Evolutionary conservation across 768 basidiomycete species (phyloP).

Genomic region (Phaffia tasmanica): DNA sequence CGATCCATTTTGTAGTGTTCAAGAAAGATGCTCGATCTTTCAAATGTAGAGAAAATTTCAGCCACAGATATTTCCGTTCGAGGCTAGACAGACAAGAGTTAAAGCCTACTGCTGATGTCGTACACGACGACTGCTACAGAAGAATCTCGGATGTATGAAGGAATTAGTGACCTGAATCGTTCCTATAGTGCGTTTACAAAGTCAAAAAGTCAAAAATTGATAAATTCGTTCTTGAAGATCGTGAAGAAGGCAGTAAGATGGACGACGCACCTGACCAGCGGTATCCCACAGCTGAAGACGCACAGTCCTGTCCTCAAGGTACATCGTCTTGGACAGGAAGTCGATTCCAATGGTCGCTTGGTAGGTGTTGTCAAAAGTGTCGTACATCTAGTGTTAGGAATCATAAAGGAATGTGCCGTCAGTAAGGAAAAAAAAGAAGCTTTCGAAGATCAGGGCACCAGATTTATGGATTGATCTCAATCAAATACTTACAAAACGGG

Average conservation of each 20-base stretch:
- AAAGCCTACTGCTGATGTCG: conserved; percentile 83
- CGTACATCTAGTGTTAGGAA: conserved; percentile 65
- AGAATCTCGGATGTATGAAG: conserved; percentile 96
- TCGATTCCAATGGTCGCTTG: conserved; percentile 56
- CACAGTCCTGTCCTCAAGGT: conserved; percentile 95
- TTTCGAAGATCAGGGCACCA: neutral
- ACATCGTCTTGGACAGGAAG: conserved; percentile 99
- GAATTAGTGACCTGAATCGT: conserved; percentile 92
- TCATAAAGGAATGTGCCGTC: neutral
- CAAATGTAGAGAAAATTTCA: neutral
- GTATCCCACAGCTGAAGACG: conserved; percentile 98
- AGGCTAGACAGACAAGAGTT: neutral
- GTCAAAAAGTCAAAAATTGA: neutral
- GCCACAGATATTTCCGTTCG: neutral
- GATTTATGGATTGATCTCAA: neutral
- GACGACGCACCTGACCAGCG: conserved; percentile 66
- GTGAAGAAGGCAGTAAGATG: neutral
- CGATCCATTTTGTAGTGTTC: conserved; percentile 98
- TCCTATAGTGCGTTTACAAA: conserved; percentile 47
- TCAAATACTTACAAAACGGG: conserved; percentile 50
- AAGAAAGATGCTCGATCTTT: conserved; percentile 93
- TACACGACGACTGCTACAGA: conserved; percentile 98
- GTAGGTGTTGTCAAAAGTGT: conserved; percentile 99
- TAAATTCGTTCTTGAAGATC: neutral
- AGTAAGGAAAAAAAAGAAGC: neutral